Conservation (phyloP, 257 asterid species). For the Plantago major region DNA sequence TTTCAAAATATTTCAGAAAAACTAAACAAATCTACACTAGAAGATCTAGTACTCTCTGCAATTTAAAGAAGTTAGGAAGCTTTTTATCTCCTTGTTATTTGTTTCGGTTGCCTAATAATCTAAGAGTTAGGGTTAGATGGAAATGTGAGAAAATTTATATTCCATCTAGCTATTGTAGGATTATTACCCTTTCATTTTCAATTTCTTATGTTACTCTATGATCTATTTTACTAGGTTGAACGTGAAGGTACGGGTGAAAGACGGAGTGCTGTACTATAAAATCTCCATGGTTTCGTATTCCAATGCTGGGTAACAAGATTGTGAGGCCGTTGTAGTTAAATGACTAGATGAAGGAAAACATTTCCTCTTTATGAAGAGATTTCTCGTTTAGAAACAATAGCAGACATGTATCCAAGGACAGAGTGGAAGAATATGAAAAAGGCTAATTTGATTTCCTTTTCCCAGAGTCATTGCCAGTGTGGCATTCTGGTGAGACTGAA, state of each 20-base stretch:
- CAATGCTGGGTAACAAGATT: background rate
- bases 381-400: background rate
- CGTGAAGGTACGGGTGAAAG: slow-evolving; percentile 53
- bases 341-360: background rate
- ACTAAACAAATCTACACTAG: too few species aligned
- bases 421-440: background rate
- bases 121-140: too few species aligned
- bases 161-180: background rate
- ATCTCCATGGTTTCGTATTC: background rate
- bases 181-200: background rate
- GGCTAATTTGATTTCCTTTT: background rate
- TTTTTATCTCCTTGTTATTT: background rate
- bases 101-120: background rate
- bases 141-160: background rate
- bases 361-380: background rate
- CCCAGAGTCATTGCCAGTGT: background rate
- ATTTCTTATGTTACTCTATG: slow-evolving; percentile 1
- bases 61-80: too few species aligned
- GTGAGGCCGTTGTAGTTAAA: background rate
- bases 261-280: slow-evolving; percentile 42
- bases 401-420: background rate
- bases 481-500: background rate
- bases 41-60: too few species aligned
- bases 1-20: too few species aligned
- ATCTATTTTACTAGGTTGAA: slow-evolving; percentile 53